phyloP scores from a whole-genome alignment of 2,329 filamentous ascomycete genomes.

The Xylariales sp. region DNA sequence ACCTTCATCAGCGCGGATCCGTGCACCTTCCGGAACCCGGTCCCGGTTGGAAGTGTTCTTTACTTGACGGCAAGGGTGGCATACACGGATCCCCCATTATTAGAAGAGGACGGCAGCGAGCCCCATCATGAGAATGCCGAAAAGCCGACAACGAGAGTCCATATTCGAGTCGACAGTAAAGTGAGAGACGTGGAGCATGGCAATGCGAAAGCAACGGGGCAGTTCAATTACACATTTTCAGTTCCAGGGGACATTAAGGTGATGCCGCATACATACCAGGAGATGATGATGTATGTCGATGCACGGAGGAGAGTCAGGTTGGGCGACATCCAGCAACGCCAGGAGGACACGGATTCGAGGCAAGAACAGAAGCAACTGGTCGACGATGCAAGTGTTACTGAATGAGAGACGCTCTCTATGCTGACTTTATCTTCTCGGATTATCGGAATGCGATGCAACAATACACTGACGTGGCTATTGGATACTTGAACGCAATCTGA shows the following conservation, averaged over 20 bases:
- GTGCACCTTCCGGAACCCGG: constrained; percentile 69
- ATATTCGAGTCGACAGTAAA: constrained; percentile 67
- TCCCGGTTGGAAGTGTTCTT: constrained; percentile 68
- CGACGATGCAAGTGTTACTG: constrained; percentile 18
- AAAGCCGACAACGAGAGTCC: constrained; percentile 45
- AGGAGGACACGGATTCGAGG: constrained; percentile 14
- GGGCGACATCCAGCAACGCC: constrained; percentile 24
- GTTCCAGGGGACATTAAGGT: constrained; percentile 33
- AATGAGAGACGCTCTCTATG: constrained; percentile 9
- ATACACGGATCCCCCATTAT: constrained; percentile 59
- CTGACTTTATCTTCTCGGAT: no score
- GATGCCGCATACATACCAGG: constrained; percentile 23
- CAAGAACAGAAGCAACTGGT: constrained; percentile 10
- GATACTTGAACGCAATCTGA: no score
- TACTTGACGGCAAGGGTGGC: constrained; percentile 69
- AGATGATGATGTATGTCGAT: constrained; percentile 37
- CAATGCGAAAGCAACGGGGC: constrained; percentile 61
- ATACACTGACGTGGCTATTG: no score
- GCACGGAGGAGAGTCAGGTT: constrained; percentile 34
- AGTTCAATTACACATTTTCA: constrained; percentile 66
- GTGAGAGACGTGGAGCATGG: constrained; percentile 63
- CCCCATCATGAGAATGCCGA: constrained; percentile 19
- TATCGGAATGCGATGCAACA: no score
- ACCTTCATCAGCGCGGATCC: constrained; percentile 70
- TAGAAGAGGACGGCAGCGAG: constrained; percentile 44